Evolutionary conservation across 129 eudicot species (phyloP).

Genomic region (Arctium minus): DNA sequence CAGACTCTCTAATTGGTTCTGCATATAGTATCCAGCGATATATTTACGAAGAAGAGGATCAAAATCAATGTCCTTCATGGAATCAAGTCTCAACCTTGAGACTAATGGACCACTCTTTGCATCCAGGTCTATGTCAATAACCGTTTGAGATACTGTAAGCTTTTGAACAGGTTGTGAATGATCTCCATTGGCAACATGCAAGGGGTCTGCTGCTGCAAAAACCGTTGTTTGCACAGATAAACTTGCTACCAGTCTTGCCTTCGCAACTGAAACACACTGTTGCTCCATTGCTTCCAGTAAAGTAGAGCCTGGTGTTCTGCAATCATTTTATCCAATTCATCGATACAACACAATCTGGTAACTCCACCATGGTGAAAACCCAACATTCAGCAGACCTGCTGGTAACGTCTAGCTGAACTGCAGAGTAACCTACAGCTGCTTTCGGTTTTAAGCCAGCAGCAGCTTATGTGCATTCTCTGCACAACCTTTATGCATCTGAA

Average conservation of each 20-base stretch:
- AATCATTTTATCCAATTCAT: conserved; percentile 95
- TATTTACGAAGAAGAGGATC: conserved; percentile 86
- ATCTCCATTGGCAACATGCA: conserved; percentile 69
- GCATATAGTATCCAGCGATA: conserved; percentile 57
- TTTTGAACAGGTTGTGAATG: conserved; percentile 56
- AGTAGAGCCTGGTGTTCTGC: conserved; percentile 92
- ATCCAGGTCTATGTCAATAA: conserved; percentile 26
- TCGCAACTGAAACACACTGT: conserved; percentile 97
- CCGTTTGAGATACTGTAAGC: conserved; percentile 44
- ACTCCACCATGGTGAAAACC: no score
- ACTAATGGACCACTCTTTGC: conserved; percentile 48
- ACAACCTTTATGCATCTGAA: no score
- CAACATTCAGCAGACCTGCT: no score
- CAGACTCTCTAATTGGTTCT: not conserved
- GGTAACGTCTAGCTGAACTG: no score
- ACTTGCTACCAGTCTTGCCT: conserved; percentile 98
- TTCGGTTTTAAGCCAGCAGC: no score
- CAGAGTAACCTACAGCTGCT: no score
- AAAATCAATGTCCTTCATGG: conserved; percentile 60
- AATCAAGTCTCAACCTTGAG: conserved; percentile 74
- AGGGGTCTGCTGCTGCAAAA: conserved; percentile 98
- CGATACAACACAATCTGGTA: conserved; percentile 73
- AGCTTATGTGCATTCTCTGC: no score
- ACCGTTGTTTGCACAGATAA: conserved; percentile 97
- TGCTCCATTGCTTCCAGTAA: conserved; percentile 99